Base-by-base conservation (phyloP, 2,329 filamentous ascomycete species). In the Orbilia blumenaviensis region DNA sequence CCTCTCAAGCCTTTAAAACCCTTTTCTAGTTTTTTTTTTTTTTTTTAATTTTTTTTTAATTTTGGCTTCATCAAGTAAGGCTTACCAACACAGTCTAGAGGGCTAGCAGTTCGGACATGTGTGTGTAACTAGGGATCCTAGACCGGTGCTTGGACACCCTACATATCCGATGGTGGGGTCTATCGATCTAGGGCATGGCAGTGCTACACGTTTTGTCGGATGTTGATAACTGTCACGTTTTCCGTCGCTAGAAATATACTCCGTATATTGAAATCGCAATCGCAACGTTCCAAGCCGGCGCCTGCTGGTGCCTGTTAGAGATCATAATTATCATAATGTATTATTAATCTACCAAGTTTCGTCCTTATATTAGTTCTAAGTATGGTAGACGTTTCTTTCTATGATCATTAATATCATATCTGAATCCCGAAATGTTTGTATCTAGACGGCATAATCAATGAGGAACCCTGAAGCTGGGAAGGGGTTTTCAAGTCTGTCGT, bases 221-320 rank as follows among this genome's bases (percentile, higher is more conserved):
- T n/a, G 32, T 61, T 50, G 42, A 61, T 41, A 41, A 29, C n/a
- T 68, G 54, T 68, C 66, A 68, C 66, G 66, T 68, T 68, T 58
- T 67, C 54, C 27, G 27, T 44, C 50, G 18, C 32, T 6, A 41
- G 41, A 56, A 50, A 48, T 52, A 67, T 67, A 58, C 34, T 56
- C 63, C 62, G 27, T 67, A 34, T 42, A 54, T 34, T 50, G 29
- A 56, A 42, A 67, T 67, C 63, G 54, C 23, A 42, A 50, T 66
- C 61, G 36, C 36, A 66, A 67, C 50, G 58, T 25, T 29, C 63
- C 50, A 50, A 58, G 60, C n/a, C n/a, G n/a, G n/a, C 38, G 60
- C 60, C 25, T n/a, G n/a, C 10, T 46, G 16, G 44, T 32, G 23
- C 50, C 34, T 38, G 14, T 21, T 54, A 3, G 29, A 32, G n/a